Conservation (phyloP, 257 asterid species). For the Striga asiatica region DNA sequence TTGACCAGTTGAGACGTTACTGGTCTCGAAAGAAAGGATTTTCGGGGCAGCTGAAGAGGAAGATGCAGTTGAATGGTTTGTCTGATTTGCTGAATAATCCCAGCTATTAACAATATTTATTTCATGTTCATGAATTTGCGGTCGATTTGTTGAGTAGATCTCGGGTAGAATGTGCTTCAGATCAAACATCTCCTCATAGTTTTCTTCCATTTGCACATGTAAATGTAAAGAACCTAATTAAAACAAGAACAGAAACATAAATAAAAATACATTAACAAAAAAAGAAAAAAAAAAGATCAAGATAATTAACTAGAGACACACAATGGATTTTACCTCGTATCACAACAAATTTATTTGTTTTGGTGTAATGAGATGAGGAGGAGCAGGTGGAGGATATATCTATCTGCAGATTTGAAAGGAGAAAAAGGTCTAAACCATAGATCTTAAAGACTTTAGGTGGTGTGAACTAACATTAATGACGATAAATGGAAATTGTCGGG, state of each 20-base stretch:
- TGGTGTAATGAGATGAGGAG: no score
- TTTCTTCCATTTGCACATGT: not conserved
- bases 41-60: not conserved
- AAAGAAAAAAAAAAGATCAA: no score
- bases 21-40: slow-evolving; percentile 25
- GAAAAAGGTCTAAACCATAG: no score
- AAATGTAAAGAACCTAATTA: not conserved
- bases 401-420: no score
- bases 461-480: no score
- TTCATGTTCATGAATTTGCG: no score
- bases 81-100: not conserved
- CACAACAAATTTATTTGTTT: no score
- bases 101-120: not conserved
- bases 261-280: not conserved
- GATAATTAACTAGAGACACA: no score
- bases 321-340: no score
- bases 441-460: no score
- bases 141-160: not conserved
- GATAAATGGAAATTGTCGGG: no score
- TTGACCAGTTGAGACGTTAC: not conserved
- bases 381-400: no score
- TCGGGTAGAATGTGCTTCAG: not conserved
- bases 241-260: not conserved
- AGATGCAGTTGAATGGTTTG: not conserved
- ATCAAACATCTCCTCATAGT: not conserved